Evolutionary conservation across 805 yeast genomes (phyloP), one percentile per base, ranked within the genome.

Genomic region (Kodamaea nitidulidarum): DNA sequence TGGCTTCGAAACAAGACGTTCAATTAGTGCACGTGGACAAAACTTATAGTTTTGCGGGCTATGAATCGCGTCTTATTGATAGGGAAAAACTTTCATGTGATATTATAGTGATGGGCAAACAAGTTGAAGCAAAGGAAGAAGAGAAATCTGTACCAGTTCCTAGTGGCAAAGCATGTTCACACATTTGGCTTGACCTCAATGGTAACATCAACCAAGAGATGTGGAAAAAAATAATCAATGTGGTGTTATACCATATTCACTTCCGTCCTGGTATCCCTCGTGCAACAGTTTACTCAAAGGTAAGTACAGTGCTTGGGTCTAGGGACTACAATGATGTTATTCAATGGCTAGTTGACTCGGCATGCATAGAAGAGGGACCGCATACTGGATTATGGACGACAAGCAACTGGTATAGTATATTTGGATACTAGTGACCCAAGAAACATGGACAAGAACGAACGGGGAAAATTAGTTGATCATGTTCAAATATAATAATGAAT

Each of bases 31-130:
- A 58, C 14, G 69, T 84, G 15, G 86, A 84, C 48, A 73, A 73
- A 38, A 60, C 71, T 7, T 69, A 76, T 41, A 69, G 64, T 11
- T 68, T 75, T 37, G 67, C 71, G 25, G 81, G 86, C 9, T 90
- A 88, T 54, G 83, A 82, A 28, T 84, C 96, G 1, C 73, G 96
- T 45, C 67, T 77, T 14, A 74, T 85, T 29, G 95, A 86, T 44
- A 76, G 81, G 46, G 77, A 71, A 30, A 80, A 70, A 55, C 71
- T 76, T 35, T 87, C 74, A 51, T 82, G 80, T 54, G 95, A 77
- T 53, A 77, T 80, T 16, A 68, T 76, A 15, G 55, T 73, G 15
- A 61, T 64, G 38, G 40, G 51, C n/a, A 28, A 11, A 28, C 18
- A 18, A 20, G 32, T 11, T 14, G 5, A 16, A 9, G 32, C 4